These are phyloP conservation scores for Escovopsis sp. DNA, from an alignment of 2,329 filamentous ascomycete genomes.

Conservation along the genomic window DNA sequence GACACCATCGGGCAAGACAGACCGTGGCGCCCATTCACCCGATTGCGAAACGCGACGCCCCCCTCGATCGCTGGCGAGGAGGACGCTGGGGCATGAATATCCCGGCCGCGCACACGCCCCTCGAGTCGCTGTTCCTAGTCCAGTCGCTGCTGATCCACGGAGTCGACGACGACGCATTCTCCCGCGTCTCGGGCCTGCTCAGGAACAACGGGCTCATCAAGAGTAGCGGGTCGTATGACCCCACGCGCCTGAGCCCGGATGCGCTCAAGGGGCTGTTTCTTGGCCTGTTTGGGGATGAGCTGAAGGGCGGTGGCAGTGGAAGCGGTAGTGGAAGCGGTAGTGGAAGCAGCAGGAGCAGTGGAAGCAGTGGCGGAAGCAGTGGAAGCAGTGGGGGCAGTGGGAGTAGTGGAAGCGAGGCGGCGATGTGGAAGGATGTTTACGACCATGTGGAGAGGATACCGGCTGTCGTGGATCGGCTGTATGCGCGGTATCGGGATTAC, in stretches of 20 bases:
- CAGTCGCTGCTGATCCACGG: slow-evolving; percentile 60
- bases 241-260: slow-evolving; percentile 57
- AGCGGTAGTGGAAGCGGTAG: slow-evolving; percentile 6
- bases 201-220: slow-evolving; percentile 59
- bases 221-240: slow-evolving; percentile 56
- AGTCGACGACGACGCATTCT: slow-evolving; percentile 49
- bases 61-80: slow-evolving; percentile 41
- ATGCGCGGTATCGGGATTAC: slow-evolving; percentile 56
- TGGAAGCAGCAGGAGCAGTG: slow-evolving; percentile 33
- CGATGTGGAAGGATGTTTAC: slow-evolving; percentile 49
- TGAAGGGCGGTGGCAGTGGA: slow-evolving; percentile 27
- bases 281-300: slow-evolving; percentile 59
- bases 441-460: slow-evolving; percentile 55
- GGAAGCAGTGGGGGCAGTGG: slow-evolving; percentile 24
- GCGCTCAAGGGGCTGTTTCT: slow-evolving; percentile 68
- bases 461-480: slow-evolving; percentile 55
- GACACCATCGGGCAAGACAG: slow-evolving; percentile 5
- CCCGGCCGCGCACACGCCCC: slow-evolving; percentile 56
- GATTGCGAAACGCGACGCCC: slow-evolving; percentile 34
- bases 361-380: slow-evolving; percentile 21
- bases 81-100: slow-evolving; percentile 40
- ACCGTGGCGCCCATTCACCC: slow-evolving; percentile 42
- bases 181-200: slow-evolving; percentile 57
- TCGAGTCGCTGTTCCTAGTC: slow-evolving; percentile 77
- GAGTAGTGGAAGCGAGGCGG: slow-evolving; percentile 46